Conservation (phyloP, 768 basidiomycete species). For the Hygrophorus pudorinus region DNA sequence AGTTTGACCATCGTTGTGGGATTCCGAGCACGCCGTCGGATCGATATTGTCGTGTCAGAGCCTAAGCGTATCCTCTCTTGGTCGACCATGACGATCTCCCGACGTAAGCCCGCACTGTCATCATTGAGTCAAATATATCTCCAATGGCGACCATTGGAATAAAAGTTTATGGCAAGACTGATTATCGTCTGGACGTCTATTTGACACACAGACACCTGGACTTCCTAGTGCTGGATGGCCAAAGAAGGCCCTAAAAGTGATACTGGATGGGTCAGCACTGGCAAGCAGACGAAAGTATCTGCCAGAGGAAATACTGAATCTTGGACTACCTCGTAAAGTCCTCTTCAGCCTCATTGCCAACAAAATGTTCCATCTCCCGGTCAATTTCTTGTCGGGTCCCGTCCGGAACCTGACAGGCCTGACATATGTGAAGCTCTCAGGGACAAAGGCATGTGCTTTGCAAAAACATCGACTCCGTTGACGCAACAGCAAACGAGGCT, state of each 20-base stretch:
- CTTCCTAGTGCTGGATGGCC: slow-evolving; percentile 3
- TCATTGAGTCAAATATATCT: no score
- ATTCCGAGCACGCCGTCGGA: no score
- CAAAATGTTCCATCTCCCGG: slow-evolving; percentile 12
- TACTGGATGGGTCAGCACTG: neutral
- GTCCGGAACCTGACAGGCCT: slow-evolving; percentile 15
- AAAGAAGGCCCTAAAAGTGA: neutral
- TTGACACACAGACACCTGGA: neutral
- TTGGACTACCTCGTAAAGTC: slow-evolving; percentile 7
- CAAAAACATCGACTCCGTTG: slow-evolving; percentile 9
- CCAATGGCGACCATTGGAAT: no score
- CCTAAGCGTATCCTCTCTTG: no score
- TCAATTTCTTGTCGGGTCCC: slow-evolving; percentile 20
- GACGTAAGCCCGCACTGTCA: no score
- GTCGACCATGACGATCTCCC: no score
- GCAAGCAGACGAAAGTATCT: neutral
- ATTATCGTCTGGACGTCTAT: no score
- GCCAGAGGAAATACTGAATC: neutral
- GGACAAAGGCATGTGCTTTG: neutral
- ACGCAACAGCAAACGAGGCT: neutral
- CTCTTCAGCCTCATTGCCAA: slow-evolving; percentile 16
- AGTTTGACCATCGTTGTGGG: no score
- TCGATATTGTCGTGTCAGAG: no score
- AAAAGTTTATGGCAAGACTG: no score
- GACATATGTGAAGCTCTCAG: slow-evolving; percentile 13